A percentile compares a stretch with the other conserved stretches of the same genome.
phyloP scores from a whole-genome alignment of 2,329 filamentous ascomycete genomes.

The Penicillium paneum region DNA sequence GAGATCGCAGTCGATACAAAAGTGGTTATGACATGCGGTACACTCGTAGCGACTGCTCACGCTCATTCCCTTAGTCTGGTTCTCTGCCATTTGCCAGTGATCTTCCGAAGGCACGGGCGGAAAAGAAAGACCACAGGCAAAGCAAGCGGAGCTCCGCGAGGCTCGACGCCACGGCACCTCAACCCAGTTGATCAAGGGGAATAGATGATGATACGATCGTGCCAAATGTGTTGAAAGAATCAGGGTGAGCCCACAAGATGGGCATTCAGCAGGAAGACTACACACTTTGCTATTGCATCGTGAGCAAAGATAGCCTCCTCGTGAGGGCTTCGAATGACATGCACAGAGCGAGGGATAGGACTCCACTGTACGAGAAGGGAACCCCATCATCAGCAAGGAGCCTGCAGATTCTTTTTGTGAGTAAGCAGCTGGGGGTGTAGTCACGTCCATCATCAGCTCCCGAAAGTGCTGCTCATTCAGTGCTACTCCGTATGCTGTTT shows the following conservation, averaged over 20 bases:
- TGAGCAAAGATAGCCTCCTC: constrained; percentile 87
- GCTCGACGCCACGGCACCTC: constrained; percentile 83
- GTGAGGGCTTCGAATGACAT: constrained; percentile 77
- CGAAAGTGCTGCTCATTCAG: constrained; percentile 83
- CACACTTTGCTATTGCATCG: constrained; percentile 88
- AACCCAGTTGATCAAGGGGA: constrained; percentile 84
- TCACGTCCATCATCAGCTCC: constrained; percentile 82
- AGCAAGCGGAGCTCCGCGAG: constrained; percentile 62
- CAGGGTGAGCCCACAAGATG: constrained; percentile 83
- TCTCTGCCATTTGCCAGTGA: constrained; percentile 35
- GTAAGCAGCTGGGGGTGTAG: constrained; percentile 82
- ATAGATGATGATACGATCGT: constrained; percentile 89
- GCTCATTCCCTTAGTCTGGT: constrained; percentile 63
- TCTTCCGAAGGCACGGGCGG: constrained; percentile 50
- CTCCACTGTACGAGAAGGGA: constrained; percentile 80
- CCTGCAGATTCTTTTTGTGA: constrained; percentile 51
- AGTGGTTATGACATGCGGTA: constrained; percentile 80
- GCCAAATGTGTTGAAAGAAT: constrained; percentile 92
- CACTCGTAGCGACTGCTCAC: constrained; percentile 89
- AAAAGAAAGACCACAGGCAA: constrained; percentile 72
- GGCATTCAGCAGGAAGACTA: constrained; percentile 83
- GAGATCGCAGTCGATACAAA: constrained; percentile 97
- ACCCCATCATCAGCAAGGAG: constrained; percentile 91
- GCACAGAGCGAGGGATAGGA: constrained; percentile 74
- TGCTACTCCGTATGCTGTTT: constrained; percentile 71